Evolutionary conservation across 306 rosid genomes (phyloP).

Genomic region (Delonix regia): DNA sequence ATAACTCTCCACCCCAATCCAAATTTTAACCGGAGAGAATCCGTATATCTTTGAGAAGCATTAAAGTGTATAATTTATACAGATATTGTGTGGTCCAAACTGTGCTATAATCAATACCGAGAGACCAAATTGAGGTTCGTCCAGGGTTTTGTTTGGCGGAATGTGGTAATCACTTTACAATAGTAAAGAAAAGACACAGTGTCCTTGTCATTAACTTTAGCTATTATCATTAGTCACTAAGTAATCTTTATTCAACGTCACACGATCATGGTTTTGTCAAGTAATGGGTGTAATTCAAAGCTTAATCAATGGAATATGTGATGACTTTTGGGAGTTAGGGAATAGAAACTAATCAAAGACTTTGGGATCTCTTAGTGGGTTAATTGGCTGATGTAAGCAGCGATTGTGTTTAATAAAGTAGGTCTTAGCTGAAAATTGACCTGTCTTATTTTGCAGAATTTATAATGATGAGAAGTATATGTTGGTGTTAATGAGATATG

Average conservation of each 20-base stretch:
- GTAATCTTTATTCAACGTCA: conserved; percentile 34
- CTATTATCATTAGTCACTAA: conserved; percentile 48
- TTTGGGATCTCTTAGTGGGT: conserved; percentile 25
- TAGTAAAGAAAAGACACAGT: conserved; percentile 40
- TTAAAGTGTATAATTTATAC: conserved; percentile 31
- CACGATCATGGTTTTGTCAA: conserved; percentile 38
- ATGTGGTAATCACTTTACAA: conserved; percentile 32
- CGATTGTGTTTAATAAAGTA: conserved; percentile 35
- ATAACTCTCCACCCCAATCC: too few species aligned
- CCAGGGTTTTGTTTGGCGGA: conserved; percentile 37
- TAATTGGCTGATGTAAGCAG: conserved; percentile 27
- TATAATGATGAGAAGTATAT: not conserved
- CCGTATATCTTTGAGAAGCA: too few species aligned
- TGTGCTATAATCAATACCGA: conserved; percentile 16
- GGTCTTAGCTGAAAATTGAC: conserved; percentile 33
- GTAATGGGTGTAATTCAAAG: conserved; percentile 31
- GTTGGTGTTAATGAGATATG: conserved; percentile 1
- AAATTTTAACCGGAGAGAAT: too few species aligned
- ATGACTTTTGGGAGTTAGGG: conserved; percentile 37
- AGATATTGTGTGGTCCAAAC: conserved; percentile 36
- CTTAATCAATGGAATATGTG: conserved; percentile 19
- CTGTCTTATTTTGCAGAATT: not conserved
- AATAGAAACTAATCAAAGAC: conserved; percentile 30
- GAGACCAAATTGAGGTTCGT: conserved; percentile 37
- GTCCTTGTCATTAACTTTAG: conserved; percentile 57